Base-by-base conservation (phyloP, 306 rosid species). In the Ceratonia siliqua region DNA sequence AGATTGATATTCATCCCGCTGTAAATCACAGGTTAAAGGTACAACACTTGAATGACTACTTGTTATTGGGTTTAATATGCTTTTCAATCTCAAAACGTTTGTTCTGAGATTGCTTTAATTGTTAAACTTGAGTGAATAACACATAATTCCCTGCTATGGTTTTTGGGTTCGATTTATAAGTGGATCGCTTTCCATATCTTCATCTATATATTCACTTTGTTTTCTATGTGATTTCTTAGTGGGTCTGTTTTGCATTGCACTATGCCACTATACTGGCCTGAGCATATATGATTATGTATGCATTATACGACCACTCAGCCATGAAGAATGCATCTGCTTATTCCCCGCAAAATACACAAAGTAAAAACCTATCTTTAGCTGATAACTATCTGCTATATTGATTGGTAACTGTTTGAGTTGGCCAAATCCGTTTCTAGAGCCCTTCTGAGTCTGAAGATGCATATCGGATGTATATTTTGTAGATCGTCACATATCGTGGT, bases 11-110 rank as follows among this genome's bases (percentile, higher is more conserved):
- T 72, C 96, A 94, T 27, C 98, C 98, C 0, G 96, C 96, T 21
- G 94, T 94, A 8, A 89, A 94, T 82, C 98, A 94, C 18, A 79
- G 98, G 77, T 85, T 94, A 75, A 91, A 94, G 97, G 98, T 90
- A 70, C 33, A 10, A 3, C 7, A 11, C 36, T 9, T 4, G 41
- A 32, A 30, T 38, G 53, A 14, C 53, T 46, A 46, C 0, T 17
- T 35, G n/a, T 58, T 58, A 27, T 56, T 56, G 36, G 20, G 38
- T 5, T 27, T 56, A 13, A 4, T 12, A 27, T 36, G 5, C 21
- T 15, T 58, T n/a, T 30, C 22, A 58, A 30, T 58, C 41, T 58
- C 64, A 17, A 58, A 58, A 13, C 25, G 17, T 8, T 21, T n/a
- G 39, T 21, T 61, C 43, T 57, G 0, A 7, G 13, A 10, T 79